A percentile compares a stretch with the other conserved stretches of the same genome.
Conservation (phyloP, 176 grass and related monocot species). For the Tuctoria greenei region DNA sequence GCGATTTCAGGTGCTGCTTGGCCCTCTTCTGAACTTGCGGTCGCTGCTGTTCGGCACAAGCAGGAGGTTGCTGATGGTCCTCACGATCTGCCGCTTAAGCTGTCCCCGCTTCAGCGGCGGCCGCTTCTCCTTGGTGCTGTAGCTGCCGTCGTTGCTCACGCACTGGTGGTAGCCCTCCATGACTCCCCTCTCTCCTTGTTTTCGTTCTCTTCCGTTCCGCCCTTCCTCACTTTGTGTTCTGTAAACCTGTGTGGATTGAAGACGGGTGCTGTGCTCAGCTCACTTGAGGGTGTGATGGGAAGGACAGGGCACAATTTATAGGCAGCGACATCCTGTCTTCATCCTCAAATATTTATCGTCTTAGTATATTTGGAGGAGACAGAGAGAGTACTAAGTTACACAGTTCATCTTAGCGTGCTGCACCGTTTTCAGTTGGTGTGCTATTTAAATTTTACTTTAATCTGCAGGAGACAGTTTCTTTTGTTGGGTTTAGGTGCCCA, state of each 20-base stretch:
- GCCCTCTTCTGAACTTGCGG: neutral
- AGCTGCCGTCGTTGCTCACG: neutral
- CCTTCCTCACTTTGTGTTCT: too few relatives aligned
- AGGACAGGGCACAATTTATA: too few relatives aligned
- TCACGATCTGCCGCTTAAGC: slow-evolving; percentile 29
- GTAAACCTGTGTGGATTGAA: too few relatives aligned
- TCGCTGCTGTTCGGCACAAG: neutral
- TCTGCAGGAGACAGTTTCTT: neutral
- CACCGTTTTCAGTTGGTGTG: neutral
- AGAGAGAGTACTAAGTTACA: too few relatives aligned
- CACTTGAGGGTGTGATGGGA: too few relatives aligned
- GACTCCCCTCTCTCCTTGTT: too few relatives aligned
- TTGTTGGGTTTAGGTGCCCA: too few relatives aligned
- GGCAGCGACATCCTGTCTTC: too few relatives aligned
- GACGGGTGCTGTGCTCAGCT: too few relatives aligned
- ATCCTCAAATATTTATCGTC: too few relatives aligned
- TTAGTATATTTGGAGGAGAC: too few relatives aligned
- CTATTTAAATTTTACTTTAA: neutral
- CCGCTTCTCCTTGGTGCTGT: slow-evolving; percentile 25
- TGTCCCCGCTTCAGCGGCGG: slow-evolving; percentile 12
- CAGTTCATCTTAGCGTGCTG: neutral
- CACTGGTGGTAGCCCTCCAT: slow-evolving; percentile 20
- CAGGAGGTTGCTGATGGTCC: too few relatives aligned
- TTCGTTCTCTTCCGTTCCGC: rapidly evolving
- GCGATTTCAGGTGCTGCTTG: neutral